Percentiles rank a stretch among this genome's conserved stretches.
Evolutionary conservation across 345 rosid genomes (phyloP).

Genomic region (Bruguiera sexangula): DNA sequence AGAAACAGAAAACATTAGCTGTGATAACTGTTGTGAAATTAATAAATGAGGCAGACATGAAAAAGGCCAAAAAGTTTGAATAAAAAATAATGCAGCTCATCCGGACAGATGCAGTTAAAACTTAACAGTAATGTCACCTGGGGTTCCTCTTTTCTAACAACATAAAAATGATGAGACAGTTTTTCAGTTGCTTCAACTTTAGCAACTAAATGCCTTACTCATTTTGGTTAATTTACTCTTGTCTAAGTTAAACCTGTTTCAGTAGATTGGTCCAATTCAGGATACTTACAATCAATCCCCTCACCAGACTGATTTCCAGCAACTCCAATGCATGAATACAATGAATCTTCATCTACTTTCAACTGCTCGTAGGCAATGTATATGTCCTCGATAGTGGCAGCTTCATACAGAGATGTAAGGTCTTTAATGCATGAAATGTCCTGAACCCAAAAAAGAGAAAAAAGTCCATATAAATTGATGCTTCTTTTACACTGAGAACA

Average conservation of each 20-base stretch:
- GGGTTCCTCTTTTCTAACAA: too few relatives aligned
- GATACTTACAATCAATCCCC: conserved; percentile 33
- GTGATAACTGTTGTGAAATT: neutral
- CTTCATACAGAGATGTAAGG: conserved; percentile 76
- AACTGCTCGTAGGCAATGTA: conserved; percentile 83
- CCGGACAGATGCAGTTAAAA: neutral
- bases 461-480: neutral
- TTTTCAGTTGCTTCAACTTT: neutral
- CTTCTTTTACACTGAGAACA: neutral
- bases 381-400: conserved; percentile 83
- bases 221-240: neutral
- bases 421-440: conserved; percentile 90
- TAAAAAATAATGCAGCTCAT: neutral
- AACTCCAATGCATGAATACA: conserved; percentile 90
- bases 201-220: neutral
- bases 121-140: neutral
- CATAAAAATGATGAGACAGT: neutral
- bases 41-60: neutral
- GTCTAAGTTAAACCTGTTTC: neutral
- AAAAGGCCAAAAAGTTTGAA: neutral
- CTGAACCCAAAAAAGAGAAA: conserved; percentile 37
- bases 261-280: neutral
- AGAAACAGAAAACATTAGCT: neutral
- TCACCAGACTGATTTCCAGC: conserved; percentile 92
- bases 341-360: conserved; percentile 71